Evolutionary conservation across 2,329 filamentous ascomycete genomes (phyloP).

Genomic region (Orbilia ellipsospora): DNA sequence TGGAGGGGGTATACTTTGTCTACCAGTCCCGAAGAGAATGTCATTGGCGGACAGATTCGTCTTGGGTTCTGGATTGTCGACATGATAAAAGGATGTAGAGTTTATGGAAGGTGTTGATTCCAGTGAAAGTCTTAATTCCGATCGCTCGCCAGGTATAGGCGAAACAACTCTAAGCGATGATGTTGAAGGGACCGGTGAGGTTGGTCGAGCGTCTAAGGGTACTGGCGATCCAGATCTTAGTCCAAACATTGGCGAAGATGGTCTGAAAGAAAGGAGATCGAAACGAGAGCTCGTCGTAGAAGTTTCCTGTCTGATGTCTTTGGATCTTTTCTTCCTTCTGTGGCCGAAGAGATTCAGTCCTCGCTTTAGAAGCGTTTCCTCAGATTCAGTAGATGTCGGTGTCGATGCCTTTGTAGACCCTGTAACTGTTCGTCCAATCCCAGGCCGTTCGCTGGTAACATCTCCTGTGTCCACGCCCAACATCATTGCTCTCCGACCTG

Average conservation of each 20-base stretch:
- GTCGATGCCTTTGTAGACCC: constrained; percentile 40
- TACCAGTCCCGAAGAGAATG: constrained; percentile 42
- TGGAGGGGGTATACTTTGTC: constrained; percentile 51
- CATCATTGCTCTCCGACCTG: constrained; percentile 51
- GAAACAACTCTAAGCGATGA: constrained; percentile 38
- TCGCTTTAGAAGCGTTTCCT: constrained; percentile 41
- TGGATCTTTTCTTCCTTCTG: constrained; percentile 50
- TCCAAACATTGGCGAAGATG: constrained; percentile 49
- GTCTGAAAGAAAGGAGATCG: constrained; percentile 43
- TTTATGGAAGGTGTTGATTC: constrained; percentile 44
- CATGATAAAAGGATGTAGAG: constrained; percentile 27
- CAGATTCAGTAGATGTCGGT: constrained; percentile 43
- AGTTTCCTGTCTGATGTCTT: constrained; percentile 39
- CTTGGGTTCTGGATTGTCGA: constrained; percentile 46
- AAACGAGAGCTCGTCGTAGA: constrained; percentile 30
- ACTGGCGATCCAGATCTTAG: constrained; percentile 34
- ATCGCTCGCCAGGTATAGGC: constrained; percentile 35
- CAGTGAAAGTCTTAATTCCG: constrained; percentile 38
- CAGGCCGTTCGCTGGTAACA: constrained; percentile 29
- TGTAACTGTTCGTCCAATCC: constrained; percentile 33
- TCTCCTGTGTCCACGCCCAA: constrained; percentile 44
- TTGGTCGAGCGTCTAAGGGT: constrained; percentile 36
- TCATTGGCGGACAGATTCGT: constrained; percentile 52
- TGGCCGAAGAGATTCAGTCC: constrained; percentile 46
- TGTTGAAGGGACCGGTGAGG: constrained; percentile 32